These are phyloP conservation scores for Massariosphaeria phaeospora DNA, from an alignment of 495 filamentous ascomycete species.

Conservation along the genomic window DNA sequence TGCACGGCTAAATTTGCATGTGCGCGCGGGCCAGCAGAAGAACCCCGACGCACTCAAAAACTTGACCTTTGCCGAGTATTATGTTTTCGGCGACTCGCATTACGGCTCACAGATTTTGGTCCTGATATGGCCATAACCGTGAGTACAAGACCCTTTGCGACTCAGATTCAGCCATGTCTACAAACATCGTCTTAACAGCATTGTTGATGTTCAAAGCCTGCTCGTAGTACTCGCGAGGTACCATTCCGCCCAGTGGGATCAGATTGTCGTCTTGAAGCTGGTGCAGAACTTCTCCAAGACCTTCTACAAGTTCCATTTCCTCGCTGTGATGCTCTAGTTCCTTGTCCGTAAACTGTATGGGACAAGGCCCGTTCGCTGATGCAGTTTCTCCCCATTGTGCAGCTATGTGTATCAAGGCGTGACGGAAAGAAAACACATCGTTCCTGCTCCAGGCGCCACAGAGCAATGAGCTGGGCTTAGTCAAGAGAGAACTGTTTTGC, in stretches of 20 bases:
- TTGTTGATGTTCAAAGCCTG: slow-evolving; percentile 10
- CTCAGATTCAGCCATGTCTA: slow-evolving; percentile 14
- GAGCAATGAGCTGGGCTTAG: slow-evolving; percentile 1
- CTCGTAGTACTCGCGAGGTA: slow-evolving; percentile 13
- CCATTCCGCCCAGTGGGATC: slow-evolving; percentile 13
- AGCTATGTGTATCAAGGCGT: slow-evolving; percentile 10
- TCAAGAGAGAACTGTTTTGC: neutral
- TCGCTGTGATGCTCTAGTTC: slow-evolving; percentile 17
- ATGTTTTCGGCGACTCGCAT: too few relatives aligned
- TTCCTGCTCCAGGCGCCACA: slow-evolving; percentile 6
- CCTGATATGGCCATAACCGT: slow-evolving; percentile 14
- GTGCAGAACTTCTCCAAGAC: slow-evolving; percentile 13
- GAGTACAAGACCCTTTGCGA: slow-evolving; percentile 10
- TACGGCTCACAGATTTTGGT: slow-evolving; percentile 9
- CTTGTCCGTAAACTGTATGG: slow-evolving; percentile 12
- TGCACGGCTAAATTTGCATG: too few relatives aligned
- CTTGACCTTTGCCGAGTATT: too few relatives aligned
- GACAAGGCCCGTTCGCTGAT: slow-evolving; percentile 8
- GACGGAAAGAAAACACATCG: slow-evolving; percentile 11
- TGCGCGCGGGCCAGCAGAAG: too few relatives aligned
- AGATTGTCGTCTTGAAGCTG: slow-evolving; percentile 16
- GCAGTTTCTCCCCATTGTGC: slow-evolving; percentile 12
- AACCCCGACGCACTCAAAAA: too few relatives aligned
- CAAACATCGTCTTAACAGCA: slow-evolving; percentile 12
- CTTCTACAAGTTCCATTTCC: slow-evolving; percentile 14